Evolutionary conservation across 148 eudicot species (phyloP), one percentile per base, ranked within the genome.

Genomic region (Fagopyrum tataricum): DNA sequence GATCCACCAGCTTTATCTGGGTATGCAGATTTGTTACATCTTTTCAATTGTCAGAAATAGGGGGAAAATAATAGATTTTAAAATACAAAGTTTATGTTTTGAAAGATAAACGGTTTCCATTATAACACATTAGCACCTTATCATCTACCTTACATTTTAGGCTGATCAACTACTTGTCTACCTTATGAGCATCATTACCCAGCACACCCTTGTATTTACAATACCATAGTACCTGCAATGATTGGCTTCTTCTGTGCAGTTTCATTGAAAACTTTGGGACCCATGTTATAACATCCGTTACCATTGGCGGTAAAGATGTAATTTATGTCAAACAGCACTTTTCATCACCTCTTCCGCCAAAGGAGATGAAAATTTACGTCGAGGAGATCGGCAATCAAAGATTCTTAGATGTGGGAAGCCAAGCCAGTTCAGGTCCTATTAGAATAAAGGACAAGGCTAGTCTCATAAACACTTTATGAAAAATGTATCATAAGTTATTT

Each of bases 231-330:
- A 44, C 37, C 40, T 71, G 17, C 12, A 71, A 71, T 31, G 14
- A n/a, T 31, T 48, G 26, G 24, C 71, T 48, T 56, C 23, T 49
- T 66, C 12, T 39, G 47, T 70, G 71, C 89, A 93, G 97, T 79
- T 93, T 93, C 77, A 88, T 93, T 52, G 90, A 93, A 69, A 91
- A 85, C 74, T 93, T 86, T 73, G 97, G 97, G 75, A 93, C 95
- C 39, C 97, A 91, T 81, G 85, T 93, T 78, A 91, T 93, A 59
- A 86, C 90, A 64, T 91, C 98, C 17, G 83, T 93, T 39, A 93
- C 98, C 49, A 83, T 93, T 71, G 98, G 98, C 49, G 98, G 98
- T 56, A 93, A 89, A 83, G 97, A 93, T 74, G 90, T 93, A 26
- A 88, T 93, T 59, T 93, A 85, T 61, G 89, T 91, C 56, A 91